Percentiles rank a stretch among this genome's conserved stretches.
These are phyloP conservation scores for Picochlorum sp. DNA, from an alignment of 139 green algal genomes.

Conservation along the genomic window DNA sequence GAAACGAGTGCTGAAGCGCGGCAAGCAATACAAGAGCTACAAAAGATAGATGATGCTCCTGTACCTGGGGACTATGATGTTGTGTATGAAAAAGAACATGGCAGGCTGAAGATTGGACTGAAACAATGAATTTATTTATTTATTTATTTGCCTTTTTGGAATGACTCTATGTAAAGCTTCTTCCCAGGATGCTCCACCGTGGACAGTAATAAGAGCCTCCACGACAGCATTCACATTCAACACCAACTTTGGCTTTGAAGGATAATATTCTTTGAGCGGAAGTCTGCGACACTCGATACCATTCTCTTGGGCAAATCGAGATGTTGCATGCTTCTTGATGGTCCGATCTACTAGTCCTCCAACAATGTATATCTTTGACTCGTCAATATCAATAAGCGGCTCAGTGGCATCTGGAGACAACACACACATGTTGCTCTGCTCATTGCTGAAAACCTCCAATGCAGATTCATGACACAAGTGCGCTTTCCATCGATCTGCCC, in stretches of 20 bases:
- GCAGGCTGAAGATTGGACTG: conserved; percentile 25
- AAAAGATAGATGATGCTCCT: conserved; percentile 38
- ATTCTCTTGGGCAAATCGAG: background rate
- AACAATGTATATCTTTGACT: background rate
- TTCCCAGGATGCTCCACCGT: background rate
- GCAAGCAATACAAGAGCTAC: conserved; percentile 31
- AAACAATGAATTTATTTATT: background rate
- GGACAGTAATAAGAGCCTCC: conserved; percentile 11
- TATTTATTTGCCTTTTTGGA: background rate
- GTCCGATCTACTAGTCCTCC: background rate
- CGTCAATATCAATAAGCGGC: background rate
- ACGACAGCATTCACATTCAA: conserved; percentile 27
- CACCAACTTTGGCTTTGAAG: conserved; percentile 8
- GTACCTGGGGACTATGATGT: conserved; percentile 50
- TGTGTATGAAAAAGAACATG: conserved; percentile 52
- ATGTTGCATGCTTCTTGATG: background rate
- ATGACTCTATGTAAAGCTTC: background rate
- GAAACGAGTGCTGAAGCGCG: conserved; percentile 36
- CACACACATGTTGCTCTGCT: background rate
- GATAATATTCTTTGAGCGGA: background rate
- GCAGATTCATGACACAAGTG: background rate
- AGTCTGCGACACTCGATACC: background rate
- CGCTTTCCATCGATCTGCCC: background rate
- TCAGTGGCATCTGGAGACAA: background rate
- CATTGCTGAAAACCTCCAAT: background rate